These are phyloP conservation scores for Chlorencoelia australis DNA, from an alignment of 2,329 filamentous ascomycete species.

Conservation along the genomic window DNA sequence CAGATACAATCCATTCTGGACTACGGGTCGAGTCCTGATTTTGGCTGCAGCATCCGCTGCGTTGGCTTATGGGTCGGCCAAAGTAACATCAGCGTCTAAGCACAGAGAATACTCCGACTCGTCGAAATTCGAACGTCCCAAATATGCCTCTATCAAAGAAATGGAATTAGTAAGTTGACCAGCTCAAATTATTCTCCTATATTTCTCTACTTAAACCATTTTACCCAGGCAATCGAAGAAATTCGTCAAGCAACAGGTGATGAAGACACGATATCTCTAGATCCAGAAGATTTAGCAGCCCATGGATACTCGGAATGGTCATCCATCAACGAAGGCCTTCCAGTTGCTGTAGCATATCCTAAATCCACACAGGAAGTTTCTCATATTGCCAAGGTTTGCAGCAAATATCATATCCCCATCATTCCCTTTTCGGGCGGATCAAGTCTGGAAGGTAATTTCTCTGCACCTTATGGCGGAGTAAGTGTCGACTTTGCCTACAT, in stretches of 20 bases:
- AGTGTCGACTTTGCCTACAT: constrained; percentile 85
- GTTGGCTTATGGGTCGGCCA: constrained; percentile 11
- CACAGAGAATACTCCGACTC: constrained; percentile 22
- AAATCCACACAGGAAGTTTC: constrained; percentile 51
- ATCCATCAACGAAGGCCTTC: constrained; percentile 48
- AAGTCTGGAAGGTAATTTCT: constrained; percentile 83
- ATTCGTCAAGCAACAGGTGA: constrained; percentile 40
- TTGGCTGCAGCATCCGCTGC: constrained; percentile 16
- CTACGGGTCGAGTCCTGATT: constrained; percentile 15
- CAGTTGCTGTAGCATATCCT: constrained; percentile 55
- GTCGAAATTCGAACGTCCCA: constrained; percentile 20
- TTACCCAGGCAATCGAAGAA: constrained; percentile 41
- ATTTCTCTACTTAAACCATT: constrained; percentile 1
- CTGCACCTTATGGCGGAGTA: constrained; percentile 75
- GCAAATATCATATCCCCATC: constrained; percentile 72
- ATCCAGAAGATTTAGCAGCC: constrained; percentile 48
- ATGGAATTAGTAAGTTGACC: constrained; percentile 41
- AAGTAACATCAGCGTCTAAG: constrained; percentile 11
- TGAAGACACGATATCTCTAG: constrained; percentile 51
- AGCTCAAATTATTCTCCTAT: too few relatives aligned
- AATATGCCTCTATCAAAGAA: constrained; percentile 39
- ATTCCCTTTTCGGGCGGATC: constrained; percentile 76
- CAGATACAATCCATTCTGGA: too few relatives aligned
- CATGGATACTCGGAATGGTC: constrained; percentile 64
- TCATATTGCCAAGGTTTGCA: constrained; percentile 55